Percentiles rank a stretch among this genome's conserved stretches.
Evolutionary conservation across 208 protist genomes (phyloP).

Genomic region (Wallacemonas sp.): DNA sequence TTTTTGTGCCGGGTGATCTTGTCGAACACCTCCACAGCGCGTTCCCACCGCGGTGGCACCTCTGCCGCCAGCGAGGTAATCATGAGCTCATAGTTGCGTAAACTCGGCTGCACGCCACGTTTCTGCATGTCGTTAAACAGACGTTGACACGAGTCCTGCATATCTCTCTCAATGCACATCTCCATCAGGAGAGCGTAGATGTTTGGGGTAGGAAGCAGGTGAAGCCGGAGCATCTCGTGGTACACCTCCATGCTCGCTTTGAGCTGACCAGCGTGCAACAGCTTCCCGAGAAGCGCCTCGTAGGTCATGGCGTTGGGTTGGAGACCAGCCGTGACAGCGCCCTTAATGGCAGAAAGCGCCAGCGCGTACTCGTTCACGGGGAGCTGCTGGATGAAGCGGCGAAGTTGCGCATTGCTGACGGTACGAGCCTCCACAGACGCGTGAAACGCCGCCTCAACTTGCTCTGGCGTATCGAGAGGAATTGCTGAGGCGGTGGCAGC

Average conservation of each 20-base stretch:
- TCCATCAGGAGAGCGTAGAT: constrained; percentile 79
- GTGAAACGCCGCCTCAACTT: constrained; percentile 59
- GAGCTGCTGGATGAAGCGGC: constrained; percentile 62
- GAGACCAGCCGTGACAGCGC: constrained; percentile 57
- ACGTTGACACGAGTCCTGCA: constrained; percentile 52
- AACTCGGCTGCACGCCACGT: constrained; percentile 51
- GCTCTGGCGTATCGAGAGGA: constrained; percentile 30
- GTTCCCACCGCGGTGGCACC: constrained; percentile 75
- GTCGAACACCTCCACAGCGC: constrained; percentile 83
- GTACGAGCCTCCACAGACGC: constrained; percentile 70
- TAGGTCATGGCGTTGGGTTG: constrained; percentile 53
- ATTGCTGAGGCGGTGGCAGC: neutral
- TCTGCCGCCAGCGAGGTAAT: constrained; percentile 65
- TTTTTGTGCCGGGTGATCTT: constrained; percentile 51
- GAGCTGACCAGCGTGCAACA: constrained; percentile 73
- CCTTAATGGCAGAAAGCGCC: constrained; percentile 63
- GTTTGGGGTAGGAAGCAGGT: constrained; percentile 60
- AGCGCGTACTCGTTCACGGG: constrained; percentile 45
- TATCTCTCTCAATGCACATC: constrained; percentile 68
- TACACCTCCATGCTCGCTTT: constrained; percentile 78
- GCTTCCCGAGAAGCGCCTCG: constrained; percentile 53
- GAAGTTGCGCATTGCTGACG: constrained; percentile 75
- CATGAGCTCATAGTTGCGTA: constrained; percentile 73
- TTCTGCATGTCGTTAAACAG: constrained; percentile 74
- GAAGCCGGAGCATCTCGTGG: constrained; percentile 52